Conservation (phyloP, 306 rosid genomes). For the Cucumis sativus region Cucumber_9930_V3 NC_026660.2:20458501-20459000, state of each 20-base stretch:
- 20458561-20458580: too few species aligned
- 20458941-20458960: neutral
- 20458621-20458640: slow-evolving; percentile 81
- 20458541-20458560: neutral
- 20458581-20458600: neutral
- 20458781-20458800: slow-evolving; percentile 81
- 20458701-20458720: slow-evolving; percentile 17
- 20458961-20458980: neutral
- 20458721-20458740: neutral
- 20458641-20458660: slow-evolving; percentile 89
- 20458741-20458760: neutral
- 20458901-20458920: neutral
- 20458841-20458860: slow-evolving; percentile 78
- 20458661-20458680: slow-evolving; percentile 69
- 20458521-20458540: too few species aligned
- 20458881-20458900: slow-evolving; percentile 11
- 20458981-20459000: slow-evolving; percentile 60
- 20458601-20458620: slow-evolving; percentile 22
- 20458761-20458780: slow-evolving; percentile 38
- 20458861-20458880: slow-evolving; percentile 98
- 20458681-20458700: slow-evolving; percentile 82
- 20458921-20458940: neutral
- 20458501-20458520: too few species aligned
- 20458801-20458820: slow-evolving; percentile 76
- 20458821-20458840: slow-evolving; percentile 87